Evolutionary conservation across 176 grass and related monocot genomes (phyloP).

Genomic region (Cymbopogon citratus): DNA sequence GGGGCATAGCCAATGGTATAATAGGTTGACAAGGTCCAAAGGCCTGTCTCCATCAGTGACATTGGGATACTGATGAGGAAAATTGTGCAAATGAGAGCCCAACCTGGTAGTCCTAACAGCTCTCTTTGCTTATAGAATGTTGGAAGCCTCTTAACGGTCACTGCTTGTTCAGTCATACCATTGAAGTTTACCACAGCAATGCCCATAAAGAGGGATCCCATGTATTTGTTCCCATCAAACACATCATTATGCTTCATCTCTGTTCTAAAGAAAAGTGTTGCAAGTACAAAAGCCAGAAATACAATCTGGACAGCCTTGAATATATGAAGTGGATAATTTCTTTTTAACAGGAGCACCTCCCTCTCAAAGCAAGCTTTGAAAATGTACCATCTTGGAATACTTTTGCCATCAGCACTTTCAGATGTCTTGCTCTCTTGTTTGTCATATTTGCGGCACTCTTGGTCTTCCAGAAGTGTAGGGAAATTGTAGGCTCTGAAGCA

Average conservation of each 20-base stretch:
- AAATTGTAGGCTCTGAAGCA: slow-evolving; percentile 43
- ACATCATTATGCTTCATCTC: slow-evolving; percentile 55
- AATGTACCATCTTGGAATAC: slow-evolving; percentile 31
- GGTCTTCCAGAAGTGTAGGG: neutral
- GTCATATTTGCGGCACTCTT: no score
- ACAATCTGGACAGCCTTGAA: slow-evolving; percentile 81
- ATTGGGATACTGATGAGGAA: slow-evolving; percentile 58
- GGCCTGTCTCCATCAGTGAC: slow-evolving; percentile 71
- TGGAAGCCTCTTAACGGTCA: slow-evolving; percentile 40
- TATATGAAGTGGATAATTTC: slow-evolving; percentile 74
- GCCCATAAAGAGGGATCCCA: slow-evolving; percentile 58
- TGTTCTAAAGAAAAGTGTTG: slow-evolving; percentile 64
- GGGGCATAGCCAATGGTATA: slow-evolving; percentile 81
- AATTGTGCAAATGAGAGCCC: slow-evolving; percentile 72
- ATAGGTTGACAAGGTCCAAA: slow-evolving; percentile 80
- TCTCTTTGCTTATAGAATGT: slow-evolving; percentile 92
- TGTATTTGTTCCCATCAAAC: slow-evolving; percentile 60
- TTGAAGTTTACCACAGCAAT: slow-evolving; percentile 65
- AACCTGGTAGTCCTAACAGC: slow-evolving; percentile 64
- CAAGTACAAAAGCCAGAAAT: slow-evolving; percentile 57
- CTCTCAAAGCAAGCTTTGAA: slow-evolving; percentile 79
- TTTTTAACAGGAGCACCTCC: slow-evolving; percentile 67
- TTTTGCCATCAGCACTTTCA: no score
- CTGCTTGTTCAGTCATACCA: slow-evolving; percentile 22
- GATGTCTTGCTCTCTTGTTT: no score